Evolutionary conservation across 176 grass and related monocot genomes (phyloP), one percentile per base, ranked within the genome.

Genomic region (Cenchrus americanus): DNA sequence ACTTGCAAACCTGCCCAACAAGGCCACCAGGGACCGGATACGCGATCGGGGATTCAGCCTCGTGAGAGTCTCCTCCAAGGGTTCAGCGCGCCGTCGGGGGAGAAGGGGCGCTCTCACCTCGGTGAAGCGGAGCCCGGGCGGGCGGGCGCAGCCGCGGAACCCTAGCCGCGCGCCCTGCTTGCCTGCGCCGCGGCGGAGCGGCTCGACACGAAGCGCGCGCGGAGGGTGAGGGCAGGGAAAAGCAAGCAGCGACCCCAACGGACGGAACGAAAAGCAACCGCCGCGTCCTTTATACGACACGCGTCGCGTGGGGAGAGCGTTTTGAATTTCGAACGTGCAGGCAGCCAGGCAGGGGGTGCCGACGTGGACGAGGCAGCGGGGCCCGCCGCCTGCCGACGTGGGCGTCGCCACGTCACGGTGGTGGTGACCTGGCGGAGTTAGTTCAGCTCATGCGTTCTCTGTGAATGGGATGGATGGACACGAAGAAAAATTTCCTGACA

Each of bases 331-430:
- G 21, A 81, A 70, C 17, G 27, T 30, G 27, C 27, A 30, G 27
- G 27, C 27, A 47, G 46, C 64, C 46, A 48, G 19, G 48, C 32
- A 1, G 8, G 49, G 8, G 8, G 60, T 44, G 43, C 60, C 41
- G 82, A 84, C 73, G 73, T 84, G 82, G 82, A 41, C 19, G 19
- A 41, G 7, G 23, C 0, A 2, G 78, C 21, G 80, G 67, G 52
- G 2, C 80, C 59, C 61, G 15, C 30, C 61, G 10, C 21, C 0
- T 10, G 66, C 58, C 24, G 5, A 37, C 74, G 86, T 83, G 81
- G 87, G 49, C 75, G 49, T 41, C 14, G 74, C 49, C 3, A 66
- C 50, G 59, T 84, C 86, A 88, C 81, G 81, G 23, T 69, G 23
- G 81, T 57, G 44, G 57, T 12, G 17, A 48, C 21, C 7, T 54